These are phyloP conservation scores for Digitaria exilis DNA, from an alignment of 202 grass and related monocot species.

Conservation along the genomic window DNA sequence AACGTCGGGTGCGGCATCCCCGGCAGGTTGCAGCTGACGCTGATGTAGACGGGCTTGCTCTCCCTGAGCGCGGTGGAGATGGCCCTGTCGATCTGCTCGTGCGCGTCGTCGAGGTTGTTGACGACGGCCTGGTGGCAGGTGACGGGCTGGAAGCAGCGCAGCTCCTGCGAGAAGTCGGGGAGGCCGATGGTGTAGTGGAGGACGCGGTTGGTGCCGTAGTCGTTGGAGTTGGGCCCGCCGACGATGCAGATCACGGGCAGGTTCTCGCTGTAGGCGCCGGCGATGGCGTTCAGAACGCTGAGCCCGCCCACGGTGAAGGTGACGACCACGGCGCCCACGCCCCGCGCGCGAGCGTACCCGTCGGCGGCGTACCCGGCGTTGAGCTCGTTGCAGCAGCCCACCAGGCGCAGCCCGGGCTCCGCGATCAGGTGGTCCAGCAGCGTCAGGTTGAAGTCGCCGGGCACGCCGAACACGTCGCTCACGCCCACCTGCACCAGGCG, in stretches of 20 bases:
- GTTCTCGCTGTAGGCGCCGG: slow-evolving; percentile 49
- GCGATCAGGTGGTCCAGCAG: slow-evolving; percentile 80
- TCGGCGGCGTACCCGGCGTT: slow-evolving; percentile 65
- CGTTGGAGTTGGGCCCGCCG: slow-evolving; percentile 47
- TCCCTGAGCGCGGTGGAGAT: slow-evolving; percentile 63
- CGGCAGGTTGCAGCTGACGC: slow-evolving; percentile 68
- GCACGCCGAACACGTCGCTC: slow-evolving; percentile 70
- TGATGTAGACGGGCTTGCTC: slow-evolving; percentile 72
- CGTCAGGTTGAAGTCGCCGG: slow-evolving; percentile 80
- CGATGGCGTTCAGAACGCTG: slow-evolving; percentile 44
- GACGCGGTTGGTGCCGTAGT: slow-evolving; percentile 50
- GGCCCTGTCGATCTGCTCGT: slow-evolving; percentile 66
- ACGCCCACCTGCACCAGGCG: slow-evolving; percentile 58
- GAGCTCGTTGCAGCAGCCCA: slow-evolving; percentile 76
- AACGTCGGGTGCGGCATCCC: slow-evolving; percentile 48
- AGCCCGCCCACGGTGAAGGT: slow-evolving; percentile 63
- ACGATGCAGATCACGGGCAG: slow-evolving; percentile 41
- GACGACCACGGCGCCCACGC: slow-evolving; percentile 55
- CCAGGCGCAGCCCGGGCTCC: slow-evolving; percentile 50
- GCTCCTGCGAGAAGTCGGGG: slow-evolving; percentile 50
- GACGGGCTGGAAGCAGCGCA: slow-evolving; percentile 54
- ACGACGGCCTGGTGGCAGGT: slow-evolving; percentile 63
- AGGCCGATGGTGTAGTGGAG: slow-evolving; percentile 49
- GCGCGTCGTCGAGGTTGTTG: slow-evolving; percentile 64
- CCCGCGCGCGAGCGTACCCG: slow-evolving; percentile 45